Evolutionary conservation across 345 rosid species (phyloP).

Genomic region (Camelina hispida): DNA sequence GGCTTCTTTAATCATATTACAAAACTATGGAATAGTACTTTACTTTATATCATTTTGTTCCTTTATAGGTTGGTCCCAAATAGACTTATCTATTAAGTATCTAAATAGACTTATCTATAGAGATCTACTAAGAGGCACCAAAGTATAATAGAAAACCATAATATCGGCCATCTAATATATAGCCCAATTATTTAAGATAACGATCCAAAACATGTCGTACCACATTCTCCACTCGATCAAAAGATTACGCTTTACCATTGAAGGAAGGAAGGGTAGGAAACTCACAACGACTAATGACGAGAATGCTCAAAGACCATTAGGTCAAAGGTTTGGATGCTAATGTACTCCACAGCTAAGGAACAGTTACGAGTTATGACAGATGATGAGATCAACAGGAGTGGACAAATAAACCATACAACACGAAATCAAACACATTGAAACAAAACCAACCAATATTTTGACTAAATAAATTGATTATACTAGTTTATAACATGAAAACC

Average conservation of each 20-base stretch:
- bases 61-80: conserved; percentile 43
- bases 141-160: not conserved
- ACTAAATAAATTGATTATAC: not conserved
- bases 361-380: not conserved
- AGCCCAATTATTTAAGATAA: conserved; percentile 6
- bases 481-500: not conserved
- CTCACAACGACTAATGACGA: too few relatives aligned
- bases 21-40: conserved; percentile 21
- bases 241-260: not conserved
- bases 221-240: not conserved
- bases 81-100: conserved; percentile 14
- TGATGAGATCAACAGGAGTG: not conserved
- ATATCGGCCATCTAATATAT: not conserved
- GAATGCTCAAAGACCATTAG: too few relatives aligned
- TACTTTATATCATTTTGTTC: conserved; percentile 15
- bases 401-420: not conserved
- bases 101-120: not conserved
- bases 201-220: conserved; percentile 4
- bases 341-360: not conserved
- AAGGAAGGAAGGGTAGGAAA: not conserved
- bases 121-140: not conserved
- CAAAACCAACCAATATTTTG: not conserved
- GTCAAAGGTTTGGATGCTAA: too few relatives aligned
- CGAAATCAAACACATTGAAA: not conserved
- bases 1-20: conserved; percentile 40